Evolutionary conservation across 2,329 filamentous ascomycete genomes (phyloP).

Genomic region (Lecanicillium sp.): DNA sequence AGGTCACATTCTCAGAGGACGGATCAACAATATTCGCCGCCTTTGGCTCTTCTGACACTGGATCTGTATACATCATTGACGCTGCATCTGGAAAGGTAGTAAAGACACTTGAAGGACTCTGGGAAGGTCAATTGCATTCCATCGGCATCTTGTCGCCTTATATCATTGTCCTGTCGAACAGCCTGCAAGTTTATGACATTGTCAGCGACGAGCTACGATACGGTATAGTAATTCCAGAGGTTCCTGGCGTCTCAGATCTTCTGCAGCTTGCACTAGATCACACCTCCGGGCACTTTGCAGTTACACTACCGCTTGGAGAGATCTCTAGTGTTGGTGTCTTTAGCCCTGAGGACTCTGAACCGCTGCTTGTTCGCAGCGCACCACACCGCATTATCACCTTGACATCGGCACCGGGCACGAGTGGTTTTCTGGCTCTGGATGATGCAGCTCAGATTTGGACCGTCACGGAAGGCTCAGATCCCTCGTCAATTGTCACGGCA

Average conservation of each 20-base stretch:
- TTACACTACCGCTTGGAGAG: conserved; percentile 41
- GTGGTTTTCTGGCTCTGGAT: conserved; percentile 70
- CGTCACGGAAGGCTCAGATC: conserved; percentile 49
- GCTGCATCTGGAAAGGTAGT: conserved; percentile 57
- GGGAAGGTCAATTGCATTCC: conserved; percentile 56
- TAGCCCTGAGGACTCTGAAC: conserved; percentile 47
- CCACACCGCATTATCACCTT: conserved; percentile 57
- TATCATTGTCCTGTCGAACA: conserved; percentile 66
- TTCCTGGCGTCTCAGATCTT: conserved; percentile 32
- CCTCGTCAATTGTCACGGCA: conserved; percentile 41
- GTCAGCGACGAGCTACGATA: conserved; percentile 69
- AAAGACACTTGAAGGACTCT: conserved; percentile 59
- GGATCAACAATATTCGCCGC: conserved; percentile 73
- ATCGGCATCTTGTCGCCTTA: conserved; percentile 65
- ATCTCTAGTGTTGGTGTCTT: conserved; percentile 59
- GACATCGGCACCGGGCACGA: conserved; percentile 52
- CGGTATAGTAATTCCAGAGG: conserved; percentile 46
- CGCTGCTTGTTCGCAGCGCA: conserved; percentile 49
- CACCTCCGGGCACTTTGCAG: conserved; percentile 55
- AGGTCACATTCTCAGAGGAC: conserved; percentile 72
- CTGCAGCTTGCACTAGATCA: conserved; percentile 65
- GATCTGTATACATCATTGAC: conserved; percentile 69
- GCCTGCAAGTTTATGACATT: conserved; percentile 74
- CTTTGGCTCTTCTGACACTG: conserved; percentile 43
- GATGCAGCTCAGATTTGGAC: conserved; percentile 65